Percentiles rank a stretch among this genome's conserved stretches.
These are phyloP conservation scores for Tuber borchii DNA, from an alignment of 495 filamentous ascomycete species.

Conservation along the genomic window DNA sequence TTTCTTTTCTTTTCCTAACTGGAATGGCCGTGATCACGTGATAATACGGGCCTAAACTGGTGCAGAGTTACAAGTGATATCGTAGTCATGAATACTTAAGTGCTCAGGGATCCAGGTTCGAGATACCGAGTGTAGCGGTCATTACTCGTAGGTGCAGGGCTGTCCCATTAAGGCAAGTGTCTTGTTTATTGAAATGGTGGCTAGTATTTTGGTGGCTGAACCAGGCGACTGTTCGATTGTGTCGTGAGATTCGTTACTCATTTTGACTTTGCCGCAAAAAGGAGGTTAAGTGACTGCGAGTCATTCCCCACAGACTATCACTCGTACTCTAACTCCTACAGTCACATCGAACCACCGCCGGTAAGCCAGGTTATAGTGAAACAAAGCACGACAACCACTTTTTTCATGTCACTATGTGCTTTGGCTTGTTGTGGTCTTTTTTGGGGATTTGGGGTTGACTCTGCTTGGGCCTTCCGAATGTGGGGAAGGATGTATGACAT, in stretches of 20 bases:
- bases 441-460: not conserved
- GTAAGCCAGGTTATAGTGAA: not conserved
- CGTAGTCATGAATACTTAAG: not conserved
- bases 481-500: not conserved
- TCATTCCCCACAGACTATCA: not conserved
- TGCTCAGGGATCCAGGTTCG: not conserved
- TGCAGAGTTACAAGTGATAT: not conserved
- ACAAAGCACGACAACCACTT: not conserved
- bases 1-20: not conserved
- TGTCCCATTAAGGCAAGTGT: too few species aligned
- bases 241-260: not conserved
- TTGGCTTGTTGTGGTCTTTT: not conserved
- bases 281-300: not conserved
- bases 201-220: too few species aligned
- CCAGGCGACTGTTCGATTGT: too few species aligned
- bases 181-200: too few species aligned
- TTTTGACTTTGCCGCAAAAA: not conserved
- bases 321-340: not conserved
- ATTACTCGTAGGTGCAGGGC: too few species aligned
- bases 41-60: not conserved
- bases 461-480: not conserved
- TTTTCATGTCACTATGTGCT: not conserved
- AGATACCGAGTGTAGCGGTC: not conserved
- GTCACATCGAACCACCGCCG: not conserved
- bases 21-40: not conserved